phyloP scores from a whole-genome alignment of 257 asterid genomes.

The Catharanthus roseus region DNA sequence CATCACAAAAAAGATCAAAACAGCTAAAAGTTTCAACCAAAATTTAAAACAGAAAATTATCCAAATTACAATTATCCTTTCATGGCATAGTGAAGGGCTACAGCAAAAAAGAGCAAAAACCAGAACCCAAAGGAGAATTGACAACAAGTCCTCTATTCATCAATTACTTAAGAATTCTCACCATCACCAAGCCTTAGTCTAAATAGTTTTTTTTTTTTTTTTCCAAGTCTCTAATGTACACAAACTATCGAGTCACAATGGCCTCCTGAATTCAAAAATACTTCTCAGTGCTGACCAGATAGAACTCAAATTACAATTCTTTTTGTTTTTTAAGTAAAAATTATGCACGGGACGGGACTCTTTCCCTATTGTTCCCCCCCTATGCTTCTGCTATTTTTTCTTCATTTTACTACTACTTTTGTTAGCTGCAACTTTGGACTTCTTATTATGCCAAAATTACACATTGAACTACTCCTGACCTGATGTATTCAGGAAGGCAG shows the following conservation, averaged over 20 bases:
- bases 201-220: not conserved
- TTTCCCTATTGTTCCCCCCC: conserved; percentile 12
- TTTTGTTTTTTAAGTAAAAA: conserved; percentile 16
- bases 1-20: no score
- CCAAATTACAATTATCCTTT: no score
- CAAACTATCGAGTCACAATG: conserved; percentile 11
- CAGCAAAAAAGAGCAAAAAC: no score
- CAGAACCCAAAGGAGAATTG: no score
- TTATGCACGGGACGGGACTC: conserved; percentile 24
- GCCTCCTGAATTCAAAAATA: conserved; percentile 49
- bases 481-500: not conserved
- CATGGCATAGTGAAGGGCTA: no score
- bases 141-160: not conserved
- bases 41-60: no score
- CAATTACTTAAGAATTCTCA: not conserved
- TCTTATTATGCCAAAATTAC: conserved; percentile 64
- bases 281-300: conserved; percentile 55
- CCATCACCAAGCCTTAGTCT: not conserved
- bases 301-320: conserved; percentile 15
- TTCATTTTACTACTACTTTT: conserved; percentile 27
- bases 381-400: conserved; percentile 27
- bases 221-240: conserved; percentile 5
- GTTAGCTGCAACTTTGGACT: conserved; percentile 71
- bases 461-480: conserved; percentile 21
- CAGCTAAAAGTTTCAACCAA: no score